Conservation (phyloP, 2,329 filamentous ascomycete species). For the Gremmenia infestans region DNA sequence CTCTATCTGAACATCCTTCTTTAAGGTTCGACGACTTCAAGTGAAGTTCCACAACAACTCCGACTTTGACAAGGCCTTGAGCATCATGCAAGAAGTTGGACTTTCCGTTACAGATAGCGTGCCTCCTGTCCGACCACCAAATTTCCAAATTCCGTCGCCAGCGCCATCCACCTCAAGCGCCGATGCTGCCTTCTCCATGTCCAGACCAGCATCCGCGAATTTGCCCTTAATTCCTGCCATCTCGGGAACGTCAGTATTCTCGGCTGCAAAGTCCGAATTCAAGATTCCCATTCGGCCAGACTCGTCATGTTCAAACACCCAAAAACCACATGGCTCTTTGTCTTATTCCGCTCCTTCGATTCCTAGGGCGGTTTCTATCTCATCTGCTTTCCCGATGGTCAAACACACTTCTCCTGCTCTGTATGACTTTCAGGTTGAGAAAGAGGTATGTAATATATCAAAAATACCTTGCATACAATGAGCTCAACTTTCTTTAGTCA, state of each 20-base stretch:
- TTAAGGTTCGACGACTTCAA: conserved; percentile 39
- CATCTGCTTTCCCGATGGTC: neutral
- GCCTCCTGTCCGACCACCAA: neutral
- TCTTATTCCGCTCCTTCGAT: neutral
- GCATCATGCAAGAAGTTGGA: conserved; percentile 30
- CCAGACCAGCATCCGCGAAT: conserved; percentile 8
- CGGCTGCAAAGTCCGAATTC: conserved; percentile 12
- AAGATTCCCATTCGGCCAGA: conserved; percentile 17
- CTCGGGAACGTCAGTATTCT: neutral
- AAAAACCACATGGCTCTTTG: conserved; percentile 1
- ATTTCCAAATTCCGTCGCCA: conserved; percentile 6
- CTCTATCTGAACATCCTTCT: neutral
- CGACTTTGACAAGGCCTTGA: conserved; percentile 31
- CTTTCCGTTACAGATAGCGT: conserved; percentile 27
- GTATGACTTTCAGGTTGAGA: conserved; percentile 17
- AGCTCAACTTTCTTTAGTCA: neutral
- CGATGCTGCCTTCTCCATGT: neutral
- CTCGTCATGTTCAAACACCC: conserved; percentile 5
- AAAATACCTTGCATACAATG: no score
- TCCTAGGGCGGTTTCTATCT: conserved; percentile 8
- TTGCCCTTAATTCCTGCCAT: neutral
- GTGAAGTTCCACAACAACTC: conserved; percentile 36
- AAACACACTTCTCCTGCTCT: conserved; percentile 2
- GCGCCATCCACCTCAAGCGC: conserved; percentile 6
- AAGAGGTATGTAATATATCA: conserved; percentile 11